Conservation (phyloP, 192 early-diverging fungal genomes). For the Rhizophagus sp. region DNA sequence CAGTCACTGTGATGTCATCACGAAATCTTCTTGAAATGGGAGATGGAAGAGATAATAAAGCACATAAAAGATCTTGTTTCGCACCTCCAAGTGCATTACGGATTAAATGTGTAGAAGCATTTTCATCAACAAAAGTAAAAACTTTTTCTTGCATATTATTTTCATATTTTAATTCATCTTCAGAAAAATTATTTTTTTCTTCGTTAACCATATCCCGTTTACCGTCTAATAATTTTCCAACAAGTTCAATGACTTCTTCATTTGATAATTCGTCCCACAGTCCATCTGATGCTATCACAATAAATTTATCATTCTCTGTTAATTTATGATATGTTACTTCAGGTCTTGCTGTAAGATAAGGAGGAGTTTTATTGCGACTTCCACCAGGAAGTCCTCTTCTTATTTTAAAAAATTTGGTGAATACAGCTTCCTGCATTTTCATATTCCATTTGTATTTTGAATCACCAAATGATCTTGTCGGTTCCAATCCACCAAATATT, state of each 20-base stretch:
- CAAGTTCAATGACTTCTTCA: conserved; percentile 55
- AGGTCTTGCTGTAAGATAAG: conserved; percentile 78
- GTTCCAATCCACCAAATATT: conserved; percentile 60
- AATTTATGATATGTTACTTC: conserved; percentile 65
- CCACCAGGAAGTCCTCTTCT: conserved; percentile 48
- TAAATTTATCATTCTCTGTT: conserved; percentile 59
- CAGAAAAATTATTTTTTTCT: conserved; percentile 20
- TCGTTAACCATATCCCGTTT: conserved; percentile 32
- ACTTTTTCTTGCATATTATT: conserved; percentile 31
- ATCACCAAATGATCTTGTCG: conserved; percentile 68
- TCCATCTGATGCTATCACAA: conserved; percentile 84
- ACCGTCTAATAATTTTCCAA: conserved; percentile 47
- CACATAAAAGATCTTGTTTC: conserved; percentile 60
- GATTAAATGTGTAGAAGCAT: conserved; percentile 74
- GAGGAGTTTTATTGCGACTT: conserved; percentile 58
- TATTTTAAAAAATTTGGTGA: conserved; percentile 49
- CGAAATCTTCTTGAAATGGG: conserved; percentile 66
- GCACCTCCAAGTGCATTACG: conserved; percentile 64
- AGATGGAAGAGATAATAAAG: conserved; percentile 63
- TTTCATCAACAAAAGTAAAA: conserved; percentile 37
- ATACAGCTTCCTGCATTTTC: conserved; percentile 53
- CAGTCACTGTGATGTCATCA: conserved; percentile 83
- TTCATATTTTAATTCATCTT: not conserved
- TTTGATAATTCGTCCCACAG: conserved; percentile 77
- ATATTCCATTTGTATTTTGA: conserved; percentile 68